phyloP scores from a whole-genome alignment of 768 basidiomycete genomes.

The Agaricus bisporus region DNA sequence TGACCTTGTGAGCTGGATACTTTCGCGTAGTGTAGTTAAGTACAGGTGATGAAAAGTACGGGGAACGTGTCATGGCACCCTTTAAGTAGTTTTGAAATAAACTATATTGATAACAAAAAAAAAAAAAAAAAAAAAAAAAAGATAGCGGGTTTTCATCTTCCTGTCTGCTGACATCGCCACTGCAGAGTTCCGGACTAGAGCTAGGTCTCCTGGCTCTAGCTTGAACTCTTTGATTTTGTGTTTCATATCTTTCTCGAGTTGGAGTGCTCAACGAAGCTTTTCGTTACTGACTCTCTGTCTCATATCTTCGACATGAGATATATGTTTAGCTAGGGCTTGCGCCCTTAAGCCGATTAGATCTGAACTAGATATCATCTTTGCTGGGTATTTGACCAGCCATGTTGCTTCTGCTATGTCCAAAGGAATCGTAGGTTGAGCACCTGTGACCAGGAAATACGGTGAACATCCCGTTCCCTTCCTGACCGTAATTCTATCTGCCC shows the following conservation, averaged over 20 bases:
- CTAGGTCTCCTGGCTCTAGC: too few relatives aligned
- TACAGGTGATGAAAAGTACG: too few relatives aligned
- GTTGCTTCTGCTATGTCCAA: conserved; percentile 23
- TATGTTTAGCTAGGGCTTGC: conserved; percentile 16
- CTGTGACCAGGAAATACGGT: conserved; percentile 24
- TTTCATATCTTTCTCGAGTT: not conserved
- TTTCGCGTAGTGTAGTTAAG: too few relatives aligned
- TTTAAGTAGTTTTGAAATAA: too few relatives aligned
- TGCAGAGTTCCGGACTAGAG: too few relatives aligned
- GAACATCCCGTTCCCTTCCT: conserved; percentile 20
- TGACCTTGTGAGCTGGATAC: too few relatives aligned
- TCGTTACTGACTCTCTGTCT: not conserved
- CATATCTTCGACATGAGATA: conserved; percentile 16
- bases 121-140: too few relatives aligned
- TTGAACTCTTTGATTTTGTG: not conserved
- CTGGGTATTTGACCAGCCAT: conserved; percentile 19
- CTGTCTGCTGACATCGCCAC: too few relatives aligned
- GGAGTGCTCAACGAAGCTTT: not conserved
- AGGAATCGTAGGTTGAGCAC: conserved; percentile 23
- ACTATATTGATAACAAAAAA: too few relatives aligned
- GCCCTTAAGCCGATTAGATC: conserved; percentile 19
- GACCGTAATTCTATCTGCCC: conserved; percentile 26
- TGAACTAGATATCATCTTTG: conserved; percentile 8
- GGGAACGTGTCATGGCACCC: too few relatives aligned
- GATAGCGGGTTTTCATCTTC: too few relatives aligned